phyloP scores from a whole-genome alignment of 441 rosid species.

The Dalechampia spathulata region DNA sequence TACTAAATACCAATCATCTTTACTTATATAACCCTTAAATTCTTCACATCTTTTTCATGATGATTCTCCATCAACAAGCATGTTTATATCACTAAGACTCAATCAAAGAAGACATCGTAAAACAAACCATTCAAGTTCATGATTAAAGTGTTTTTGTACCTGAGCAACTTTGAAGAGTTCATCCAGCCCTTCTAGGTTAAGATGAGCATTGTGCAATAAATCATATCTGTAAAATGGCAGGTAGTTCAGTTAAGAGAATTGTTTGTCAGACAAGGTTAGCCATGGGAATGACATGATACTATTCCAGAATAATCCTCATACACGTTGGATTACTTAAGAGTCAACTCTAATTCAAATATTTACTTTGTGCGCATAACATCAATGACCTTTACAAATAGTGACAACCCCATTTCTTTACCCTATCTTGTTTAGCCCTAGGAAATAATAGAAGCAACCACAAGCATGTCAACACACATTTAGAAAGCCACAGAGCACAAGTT shows the following conservation, averaged over 20 bases:
- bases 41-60: too few species aligned
- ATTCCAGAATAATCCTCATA: not conserved
- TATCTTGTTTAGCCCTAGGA: not conserved
- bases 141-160: slow-evolving; percentile 37
- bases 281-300: not conserved
- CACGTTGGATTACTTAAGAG: not conserved
- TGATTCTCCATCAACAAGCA: too few species aligned
- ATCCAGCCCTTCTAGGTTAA: slow-evolving; percentile 80
- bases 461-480: not conserved
- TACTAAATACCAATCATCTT: too few species aligned
- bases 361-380: not conserved
- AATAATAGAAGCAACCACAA: not conserved
- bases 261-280: not conserved
- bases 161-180: slow-evolving; percentile 98
- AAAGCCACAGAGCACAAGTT: not conserved
- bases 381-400: not conserved
- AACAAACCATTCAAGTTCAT: not conserved
- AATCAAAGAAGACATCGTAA: not conserved
- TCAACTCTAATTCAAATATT: not conserved
- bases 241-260: slow-evolving; percentile 10
- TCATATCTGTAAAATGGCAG: slow-evolving; percentile 56
- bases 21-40: too few species aligned
- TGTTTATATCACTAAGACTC: too few species aligned
- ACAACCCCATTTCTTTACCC: not conserved
- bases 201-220: slow-evolving; percentile 98